A percentile compares a stretch with the other conserved stretches of the same genome.
Evolutionary conservation across 2,329 filamentous ascomycete genomes (phyloP).

Genomic region (Calonectria pauciramosa): DNA sequence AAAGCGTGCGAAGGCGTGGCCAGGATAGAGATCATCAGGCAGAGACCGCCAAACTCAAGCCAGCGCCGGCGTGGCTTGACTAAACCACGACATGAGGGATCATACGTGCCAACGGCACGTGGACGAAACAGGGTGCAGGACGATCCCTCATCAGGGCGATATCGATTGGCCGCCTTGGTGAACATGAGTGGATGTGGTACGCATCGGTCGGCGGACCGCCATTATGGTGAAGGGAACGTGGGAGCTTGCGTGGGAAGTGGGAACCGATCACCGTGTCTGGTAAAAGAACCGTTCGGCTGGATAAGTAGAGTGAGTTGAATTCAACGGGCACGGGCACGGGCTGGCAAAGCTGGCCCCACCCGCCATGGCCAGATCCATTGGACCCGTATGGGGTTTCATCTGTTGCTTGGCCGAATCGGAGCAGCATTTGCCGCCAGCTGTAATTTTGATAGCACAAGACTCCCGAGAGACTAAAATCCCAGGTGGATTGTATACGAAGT

Average conservation of each 20-base stretch:
- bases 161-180: constrained; percentile 3
- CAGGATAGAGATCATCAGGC: constrained; percentile 19
- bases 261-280: constrained; percentile 20
- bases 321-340: constrained; percentile 21
- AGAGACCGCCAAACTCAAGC: constrained; percentile 19
- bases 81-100: constrained; percentile 21
- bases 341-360: constrained; percentile 16
- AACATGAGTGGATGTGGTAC: constrained; percentile 15
- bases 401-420: constrained; percentile 1
- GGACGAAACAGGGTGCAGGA: constrained; percentile 14
- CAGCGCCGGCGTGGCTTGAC: constrained; percentile 28
- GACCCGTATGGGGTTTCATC: constrained; percentile 13
- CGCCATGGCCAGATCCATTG: constrained; percentile 13
- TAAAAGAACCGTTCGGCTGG: constrained; percentile 30
- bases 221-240: constrained; percentile 9
- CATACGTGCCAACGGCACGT: constrained; percentile 30
- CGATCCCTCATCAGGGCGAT: constrained; percentile 13
- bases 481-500: not conserved
- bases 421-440: constrained; percentile 1
- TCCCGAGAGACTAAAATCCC: not conserved
- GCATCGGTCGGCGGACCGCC: constrained; percentile 18
- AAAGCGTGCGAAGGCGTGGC: not conserved
- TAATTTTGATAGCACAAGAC: constrained; percentile 8
- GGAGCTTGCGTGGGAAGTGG: not conserved
- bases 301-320: constrained; percentile 15